Evolutionary conservation across 2,329 filamentous ascomycete genomes (phyloP), one percentile per base, ranked within the genome.

Genomic region (Colletotrichum godetiae): DNA sequence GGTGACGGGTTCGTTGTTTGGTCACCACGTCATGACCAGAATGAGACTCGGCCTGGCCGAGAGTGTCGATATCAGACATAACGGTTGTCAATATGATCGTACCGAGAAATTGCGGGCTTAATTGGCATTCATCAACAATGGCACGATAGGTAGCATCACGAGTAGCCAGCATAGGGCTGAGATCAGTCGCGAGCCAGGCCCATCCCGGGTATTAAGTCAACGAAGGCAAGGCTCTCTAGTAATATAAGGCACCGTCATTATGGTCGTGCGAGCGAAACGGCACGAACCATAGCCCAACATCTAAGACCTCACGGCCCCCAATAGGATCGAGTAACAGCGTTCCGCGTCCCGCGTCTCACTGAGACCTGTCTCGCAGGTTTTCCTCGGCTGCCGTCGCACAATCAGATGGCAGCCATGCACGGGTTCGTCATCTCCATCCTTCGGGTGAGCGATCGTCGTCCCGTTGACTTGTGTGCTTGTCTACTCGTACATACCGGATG

Each of bases 1-100:
- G 78, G 57, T 75, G 78, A 12, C 76, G 70, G 2, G 78, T 76
- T 60, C 81, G 79, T 13, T 72, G 79, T 15, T 72, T 70, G 12
- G 72, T 64, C 46, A 78, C 67, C 11, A 74, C 65, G 13, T 78
- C 75, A 29, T 75, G 66, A 24, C 58, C 65, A n/a, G 71, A 61
- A 27, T 67, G 65, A 29, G 67, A 73, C 56, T 76, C 77, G 22
- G 67, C 63, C 31, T 63, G 31, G 35, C 70, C 57, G 29, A 69
- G n/a, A 1, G 69, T 27, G 31, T 69, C 72, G n/a, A 46, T 58
- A 42, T 64, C 63, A 52, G 66, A 31, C 55, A 71, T 42, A 29
- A 29, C 27, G 4, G 6, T 29, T 37, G 22, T 10, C 12, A 7
- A 24, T 6, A 52, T 22, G 19, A 6, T 52, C 15, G 11, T 46